Evolutionary conservation across 2,329 filamentous ascomycete genomes (phyloP), one percentile per base, ranked within the genome.

Genomic region (Alternaria ethzedia): DNA sequence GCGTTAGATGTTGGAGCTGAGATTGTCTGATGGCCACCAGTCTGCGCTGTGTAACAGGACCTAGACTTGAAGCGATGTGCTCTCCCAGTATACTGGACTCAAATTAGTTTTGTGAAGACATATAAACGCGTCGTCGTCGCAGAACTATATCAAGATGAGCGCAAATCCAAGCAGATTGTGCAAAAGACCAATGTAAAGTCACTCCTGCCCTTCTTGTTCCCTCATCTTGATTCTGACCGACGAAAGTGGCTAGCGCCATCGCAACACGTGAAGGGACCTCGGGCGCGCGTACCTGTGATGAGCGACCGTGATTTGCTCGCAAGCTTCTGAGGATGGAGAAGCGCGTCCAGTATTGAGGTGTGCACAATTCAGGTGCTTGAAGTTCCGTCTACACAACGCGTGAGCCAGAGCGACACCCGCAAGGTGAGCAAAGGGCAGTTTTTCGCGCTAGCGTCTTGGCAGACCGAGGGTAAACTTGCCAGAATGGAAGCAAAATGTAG

Each of bases 401-500:
- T 30, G 49, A 32, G 56, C 57, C 45, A 36, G 44, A 44, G 32
- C 13, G 25, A 59, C 23, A 59, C 28, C 4, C 23, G 47, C 9
- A 59, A 17, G 52, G 54, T 59, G 43, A 61, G 60, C 54, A 23
- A 45, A 57, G 57, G 70, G 67, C 60, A 71, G 61, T 67, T 72
- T 71, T 73, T 69, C 57, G 63, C 69, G 69, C 65, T 70, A 71
- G 67, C 50, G 71, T 12, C 65, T 65, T 70, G 70, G 68, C 70
- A 28, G 12, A 4, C 2, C 21, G 5, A 54, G 59, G 52, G 23
- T 67, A 60, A 49, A 50, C 46, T 51, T 68, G 55, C 56, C 63
- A 26, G 45, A 61, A 51, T 55, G 56, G n/a, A 5, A 44, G 25
- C 12, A 4, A n/a, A n/a, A n/a, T n/a, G n/a, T n/a, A n/a, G n/a